Conservation (phyloP, 2,329 filamentous ascomycete genomes). For the Pseudopithomyces chartarum region DNA sequence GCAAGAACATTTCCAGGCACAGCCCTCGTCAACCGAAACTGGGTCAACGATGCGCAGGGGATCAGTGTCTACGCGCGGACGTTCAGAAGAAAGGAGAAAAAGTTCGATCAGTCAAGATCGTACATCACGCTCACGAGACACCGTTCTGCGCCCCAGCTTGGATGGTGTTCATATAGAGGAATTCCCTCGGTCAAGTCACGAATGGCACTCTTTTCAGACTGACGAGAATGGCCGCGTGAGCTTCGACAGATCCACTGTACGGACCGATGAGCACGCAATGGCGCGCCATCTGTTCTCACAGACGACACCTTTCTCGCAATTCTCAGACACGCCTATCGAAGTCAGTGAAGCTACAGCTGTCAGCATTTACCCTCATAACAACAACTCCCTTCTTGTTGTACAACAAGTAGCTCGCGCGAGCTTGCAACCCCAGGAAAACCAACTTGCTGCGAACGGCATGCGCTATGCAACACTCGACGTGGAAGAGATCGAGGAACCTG, state of each 20-base stretch:
- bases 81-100: constrained; percentile 34
- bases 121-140: constrained; percentile 33
- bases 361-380: constrained; percentile 66
- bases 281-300: constrained; percentile 54
- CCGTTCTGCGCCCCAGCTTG: constrained; percentile 23
- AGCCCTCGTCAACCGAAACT: constrained; percentile 23
- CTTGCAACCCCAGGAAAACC: constrained; percentile 24
- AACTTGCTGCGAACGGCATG: constrained; percentile 20
- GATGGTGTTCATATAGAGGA: constrained; percentile 37
- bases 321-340: constrained; percentile 59
- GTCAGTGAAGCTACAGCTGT: constrained; percentile 66
- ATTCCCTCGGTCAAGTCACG: constrained; percentile 35
- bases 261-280: constrained; percentile 46
- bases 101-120: constrained; percentile 37
- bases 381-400: constrained; percentile 67
- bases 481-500: constrained; percentile 21
- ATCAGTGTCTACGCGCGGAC: constrained; percentile 29
- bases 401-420: constrained; percentile 52
- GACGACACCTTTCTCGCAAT: constrained; percentile 55
- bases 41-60: constrained; percentile 28
- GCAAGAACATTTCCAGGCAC: constrained; percentile 16
- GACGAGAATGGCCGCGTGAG: constrained; percentile 43
- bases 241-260: constrained; percentile 43
- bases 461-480: constrained; percentile 23
- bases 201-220: constrained; percentile 34